Evolutionary conservation across 2,329 filamentous ascomycete genomes (phyloP), one percentile per base, ranked within the genome.

Genomic region (Curvularia lunata): DNA sequence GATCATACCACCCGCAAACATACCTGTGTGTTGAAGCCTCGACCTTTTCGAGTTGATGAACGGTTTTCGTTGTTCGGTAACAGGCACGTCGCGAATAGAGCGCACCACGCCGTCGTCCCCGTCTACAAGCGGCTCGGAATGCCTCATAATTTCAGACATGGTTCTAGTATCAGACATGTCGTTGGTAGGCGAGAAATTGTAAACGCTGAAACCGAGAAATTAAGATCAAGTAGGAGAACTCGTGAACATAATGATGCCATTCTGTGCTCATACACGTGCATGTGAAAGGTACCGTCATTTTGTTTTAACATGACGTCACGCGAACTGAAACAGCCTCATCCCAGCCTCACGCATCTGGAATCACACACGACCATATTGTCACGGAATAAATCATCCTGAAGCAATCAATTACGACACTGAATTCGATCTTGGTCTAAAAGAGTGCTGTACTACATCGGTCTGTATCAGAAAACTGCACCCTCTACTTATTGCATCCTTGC

Each of bases 41-140:
- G 48, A 52, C 25, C 41, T 16, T 47, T 34, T 45, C 1, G 41
- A 38, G n/a, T 34, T 52, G 1, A 48, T 27, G 10, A 47, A 56
- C 13, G 54, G 54, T 42, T 41, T 47, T n/a, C 54, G 48, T 30
- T 56, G 30, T 23, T 52, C 48, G 23, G 54, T 56, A 10, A 56
- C 34, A 18, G 54, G 54, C 34, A 52, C 54, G 19, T 56, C 27
- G 4, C 13, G 48, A 9, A 56, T 52, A 6, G 54, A 56, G 48
- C n/a, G 34, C 18, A 52, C 48, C 37, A 52, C 54, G 5, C 41
- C 48, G 41, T 27, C 41, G 19, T 52, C 27, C 28, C 25, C 41
- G 16, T 52, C 18, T 1, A 41, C 48, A 42, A 56, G 48, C 12
- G 13, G 30, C 48, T 56, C 48, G 10, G 47, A 27, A 42, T 32